phyloP scores from a whole-genome alignment of 495 filamentous ascomycete genomes.

The Friedmanniomyces endolithicus region DNA sequence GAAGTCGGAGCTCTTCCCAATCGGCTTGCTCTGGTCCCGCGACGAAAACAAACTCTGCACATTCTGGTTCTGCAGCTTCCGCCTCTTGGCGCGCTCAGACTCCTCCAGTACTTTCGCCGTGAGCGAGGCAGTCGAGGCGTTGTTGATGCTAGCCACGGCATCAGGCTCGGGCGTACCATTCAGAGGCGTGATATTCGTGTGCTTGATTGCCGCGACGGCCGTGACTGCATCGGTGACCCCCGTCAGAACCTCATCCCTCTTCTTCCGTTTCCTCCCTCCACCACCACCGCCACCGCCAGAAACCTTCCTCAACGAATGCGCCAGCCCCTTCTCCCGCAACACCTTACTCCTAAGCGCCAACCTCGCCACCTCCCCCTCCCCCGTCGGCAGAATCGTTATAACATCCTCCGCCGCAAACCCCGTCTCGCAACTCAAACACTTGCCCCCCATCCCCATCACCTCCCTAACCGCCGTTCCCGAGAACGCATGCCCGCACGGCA shows the following conservation, averaged over 20 bases:
- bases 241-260: slow-evolving; percentile 31
- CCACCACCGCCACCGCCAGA: slow-evolving; percentile 45
- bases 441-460: slow-evolving; percentile 47
- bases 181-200: slow-evolving; percentile 6
- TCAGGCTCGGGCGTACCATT: not conserved
- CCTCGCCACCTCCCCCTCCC: slow-evolving; percentile 55
- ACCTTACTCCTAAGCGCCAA: slow-evolving; percentile 50
- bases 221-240: not conserved
- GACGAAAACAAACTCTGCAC: slow-evolving; percentile 57
- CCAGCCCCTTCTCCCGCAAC: slow-evolving; percentile 56
- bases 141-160: slow-evolving; percentile 53
- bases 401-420: slow-evolving; percentile 63
- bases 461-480: slow-evolving; percentile 73
- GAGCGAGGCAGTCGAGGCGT: slow-evolving; percentile 68
- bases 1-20: slow-evolving; percentile 50
- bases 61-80: slow-evolving; percentile 60
- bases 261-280: slow-evolving; percentile 78
- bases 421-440: slow-evolving; percentile 62
- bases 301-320: slow-evolving; percentile 81
- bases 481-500: slow-evolving; percentile 94
- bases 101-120: slow-evolving; percentile 78
- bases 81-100: slow-evolving; percentile 69
- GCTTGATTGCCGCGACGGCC: not conserved
- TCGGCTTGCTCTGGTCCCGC: slow-evolving; percentile 32
- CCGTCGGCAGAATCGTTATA: slow-evolving; percentile 66